phyloP scores from a whole-genome alignment of 192 early-diverging fungal genomes.

The Backusella sp. region DNA sequence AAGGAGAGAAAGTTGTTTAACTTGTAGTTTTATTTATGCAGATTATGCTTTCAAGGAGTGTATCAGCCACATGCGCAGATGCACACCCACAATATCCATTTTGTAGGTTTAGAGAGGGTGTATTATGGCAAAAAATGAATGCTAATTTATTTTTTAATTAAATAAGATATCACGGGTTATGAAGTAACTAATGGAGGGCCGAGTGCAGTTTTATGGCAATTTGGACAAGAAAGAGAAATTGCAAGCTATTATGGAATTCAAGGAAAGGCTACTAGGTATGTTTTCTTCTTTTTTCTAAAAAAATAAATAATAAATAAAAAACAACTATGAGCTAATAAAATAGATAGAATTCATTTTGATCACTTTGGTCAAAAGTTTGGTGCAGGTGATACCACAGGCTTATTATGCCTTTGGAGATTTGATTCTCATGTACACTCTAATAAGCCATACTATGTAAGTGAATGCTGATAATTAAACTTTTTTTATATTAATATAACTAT shows the following conservation, averaged over 20 bases:
- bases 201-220: slow-evolving; percentile 76
- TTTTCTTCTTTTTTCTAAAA: background rate
- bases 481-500: background rate
- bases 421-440: slow-evolving; percentile 60
- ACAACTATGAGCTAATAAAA: slow-evolving; percentile 25
- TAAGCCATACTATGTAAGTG: slow-evolving; percentile 49
- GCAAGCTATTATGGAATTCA: slow-evolving; percentile 55
- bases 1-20: background rate
- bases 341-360: slow-evolving; percentile 69
- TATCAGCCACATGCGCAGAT: slow-evolving; percentile 44
- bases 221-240: slow-evolving; percentile 68
- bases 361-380: slow-evolving; percentile 79
- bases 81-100: slow-evolving; percentile 47
- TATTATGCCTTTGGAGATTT: slow-evolving; percentile 74
- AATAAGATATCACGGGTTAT: slow-evolving; percentile 45
- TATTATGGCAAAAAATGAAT: background rate
- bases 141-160: background rate
- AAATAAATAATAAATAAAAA: background rate
- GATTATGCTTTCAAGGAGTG: slow-evolving; percentile 32
- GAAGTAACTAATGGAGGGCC: slow-evolving; percentile 49
- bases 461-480: background rate
- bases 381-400: slow-evolving; percentile 64
- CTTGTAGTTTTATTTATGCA: background rate
- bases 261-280: slow-evolving; percentile 44
- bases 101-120: slow-evolving; percentile 24